A percentile compares a stretch with the other conserved stretches of the same genome.
phyloP scores from a whole-genome alignment of 176 grass and related monocot genomes.

The Avena sativa region DNA sequence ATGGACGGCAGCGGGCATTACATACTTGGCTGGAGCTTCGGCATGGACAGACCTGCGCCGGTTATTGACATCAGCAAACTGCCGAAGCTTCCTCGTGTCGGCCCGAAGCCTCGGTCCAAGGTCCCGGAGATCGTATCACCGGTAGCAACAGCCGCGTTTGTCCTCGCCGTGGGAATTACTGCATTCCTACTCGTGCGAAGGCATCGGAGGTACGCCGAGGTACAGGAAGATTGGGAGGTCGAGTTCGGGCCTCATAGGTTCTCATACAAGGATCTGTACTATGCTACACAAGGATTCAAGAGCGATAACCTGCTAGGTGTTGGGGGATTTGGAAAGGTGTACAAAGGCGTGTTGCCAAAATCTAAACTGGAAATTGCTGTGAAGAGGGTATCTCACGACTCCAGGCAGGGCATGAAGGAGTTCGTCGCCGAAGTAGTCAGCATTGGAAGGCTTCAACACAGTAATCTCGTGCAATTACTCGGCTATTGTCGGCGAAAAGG shows the following conservation, averaged over 20 bases:
- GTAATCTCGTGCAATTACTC: conserved; percentile 27
- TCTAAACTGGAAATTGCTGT: conserved; percentile 32
- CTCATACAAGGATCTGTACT: conserved; percentile 31
- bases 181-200: not conserved
- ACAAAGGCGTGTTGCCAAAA: conserved; percentile 19
- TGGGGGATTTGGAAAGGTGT: conserved; percentile 43
- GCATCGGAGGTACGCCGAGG: conserved; percentile 22
- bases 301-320: conserved; percentile 3
- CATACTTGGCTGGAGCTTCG: conserved; percentile 39
- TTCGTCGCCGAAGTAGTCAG: conserved; percentile 31
- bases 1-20: too few relatives aligned
- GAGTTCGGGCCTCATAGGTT: conserved; percentile 46
- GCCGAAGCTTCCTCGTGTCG: conserved; percentile 28
- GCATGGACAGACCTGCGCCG: conserved; percentile 27
- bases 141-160: not conserved
- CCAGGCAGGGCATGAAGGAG: conserved; percentile 33
- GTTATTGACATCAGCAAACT: conserved; percentile 8
- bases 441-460: conserved; percentile 29
- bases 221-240: conserved; percentile 54
- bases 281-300: conserved; percentile 28
- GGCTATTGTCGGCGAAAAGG: conserved; percentile 40
- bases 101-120: conserved; percentile 26
- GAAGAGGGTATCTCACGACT: conserved; percentile 23
- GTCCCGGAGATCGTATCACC: conserved; percentile 32
- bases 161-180: too few relatives aligned